Conservation (phyloP, 805 yeast genomes). For the Spathaspora hagerdaliae region DNA sequence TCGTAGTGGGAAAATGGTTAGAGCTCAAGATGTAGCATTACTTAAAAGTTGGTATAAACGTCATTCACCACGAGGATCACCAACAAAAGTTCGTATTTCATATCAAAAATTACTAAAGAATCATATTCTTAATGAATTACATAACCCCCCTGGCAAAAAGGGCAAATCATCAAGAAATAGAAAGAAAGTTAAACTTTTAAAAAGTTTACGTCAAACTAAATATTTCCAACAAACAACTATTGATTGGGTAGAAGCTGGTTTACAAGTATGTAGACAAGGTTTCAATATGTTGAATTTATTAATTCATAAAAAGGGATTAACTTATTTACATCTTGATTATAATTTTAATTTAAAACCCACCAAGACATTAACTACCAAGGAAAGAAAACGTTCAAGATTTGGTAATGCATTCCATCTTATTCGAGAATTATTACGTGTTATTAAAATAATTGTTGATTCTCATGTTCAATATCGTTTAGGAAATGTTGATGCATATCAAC, state of each 20-base stretch:
- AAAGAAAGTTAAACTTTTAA: constrained; percentile 56
- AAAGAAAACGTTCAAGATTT: constrained; percentile 90
- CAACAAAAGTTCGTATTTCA: constrained; percentile 78
- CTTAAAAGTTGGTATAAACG: constrained; percentile 79
- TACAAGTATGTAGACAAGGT: constrained; percentile 91
- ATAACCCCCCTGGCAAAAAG: constrained; percentile 31
- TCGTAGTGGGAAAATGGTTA: constrained; percentile 62
- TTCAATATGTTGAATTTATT: constrained; percentile 86
- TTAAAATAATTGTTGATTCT: constrained; percentile 85
- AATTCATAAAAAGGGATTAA: constrained; percentile 86
- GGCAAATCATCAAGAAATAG: constrained; percentile 14
- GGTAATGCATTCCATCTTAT: constrained; percentile 95
- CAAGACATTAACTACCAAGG: constrained; percentile 92
- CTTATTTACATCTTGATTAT: constrained; percentile 90
- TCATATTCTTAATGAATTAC: constrained; percentile 68
- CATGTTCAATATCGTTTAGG: constrained; percentile 91
- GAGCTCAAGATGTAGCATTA: constrained; percentile 89
- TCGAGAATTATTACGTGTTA: constrained; percentile 81
- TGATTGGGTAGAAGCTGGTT: constrained; percentile 98
- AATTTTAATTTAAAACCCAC: constrained; percentile 96
- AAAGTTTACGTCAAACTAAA: constrained; percentile 69
- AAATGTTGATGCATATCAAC: constrained; percentile 84
- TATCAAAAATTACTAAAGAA: constrained; percentile 85
- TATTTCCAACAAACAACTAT: constrained; percentile 87
- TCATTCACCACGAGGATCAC: constrained; percentile 57